These are phyloP conservation scores for Huntiella abstrusa DNA, from an alignment of 2,329 filamentous ascomycete species.

Conservation along the genomic window DNA sequence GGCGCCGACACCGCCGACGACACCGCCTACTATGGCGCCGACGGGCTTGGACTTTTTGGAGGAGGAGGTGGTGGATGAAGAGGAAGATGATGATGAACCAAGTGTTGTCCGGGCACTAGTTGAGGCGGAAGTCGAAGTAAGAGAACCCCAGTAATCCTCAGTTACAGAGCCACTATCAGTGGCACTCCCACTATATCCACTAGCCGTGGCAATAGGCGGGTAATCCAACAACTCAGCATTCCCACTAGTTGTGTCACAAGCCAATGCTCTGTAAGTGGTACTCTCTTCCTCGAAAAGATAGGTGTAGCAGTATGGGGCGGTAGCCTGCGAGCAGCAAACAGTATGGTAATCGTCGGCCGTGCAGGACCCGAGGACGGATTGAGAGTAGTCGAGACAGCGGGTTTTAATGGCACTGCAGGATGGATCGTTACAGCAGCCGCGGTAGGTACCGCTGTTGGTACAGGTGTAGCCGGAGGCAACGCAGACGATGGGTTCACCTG, in stretches of 20 bases:
- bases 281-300: slow-evolving; percentile 16
- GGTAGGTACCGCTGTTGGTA: slow-evolving; percentile 13
- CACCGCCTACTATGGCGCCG: slow-evolving; percentile 19
- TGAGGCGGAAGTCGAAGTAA: slow-evolving; percentile 5
- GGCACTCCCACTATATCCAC: slow-evolving; percentile 4
- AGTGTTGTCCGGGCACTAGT: background rate
- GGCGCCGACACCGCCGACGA: slow-evolving; percentile 18
- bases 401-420: slow-evolving; percentile 18
- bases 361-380: slow-evolving; percentile 15
- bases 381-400: slow-evolving; percentile 17
- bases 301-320: slow-evolving; percentile 16
- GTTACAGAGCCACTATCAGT: slow-evolving; percentile 2
- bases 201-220: slow-evolving; percentile 14
- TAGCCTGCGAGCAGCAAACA: slow-evolving; percentile 16
- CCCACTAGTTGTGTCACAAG: slow-evolving; percentile 15
- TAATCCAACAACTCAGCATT: slow-evolving; percentile 17
- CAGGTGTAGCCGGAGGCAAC: slow-evolving; percentile 17
- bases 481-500: slow-evolving; percentile 4
- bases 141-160: slow-evolving; percentile 8
- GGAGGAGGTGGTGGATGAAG: background rate
- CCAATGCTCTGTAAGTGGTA: slow-evolving; percentile 13
- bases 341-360: slow-evolving; percentile 17
- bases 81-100: background rate
- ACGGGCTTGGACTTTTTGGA: slow-evolving; percentile 14
- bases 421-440: slow-evolving; percentile 18